Evolutionary conservation across 164 flowering plant genomes (phyloP).

Genomic region (Amborella trichopoda): DNA sequence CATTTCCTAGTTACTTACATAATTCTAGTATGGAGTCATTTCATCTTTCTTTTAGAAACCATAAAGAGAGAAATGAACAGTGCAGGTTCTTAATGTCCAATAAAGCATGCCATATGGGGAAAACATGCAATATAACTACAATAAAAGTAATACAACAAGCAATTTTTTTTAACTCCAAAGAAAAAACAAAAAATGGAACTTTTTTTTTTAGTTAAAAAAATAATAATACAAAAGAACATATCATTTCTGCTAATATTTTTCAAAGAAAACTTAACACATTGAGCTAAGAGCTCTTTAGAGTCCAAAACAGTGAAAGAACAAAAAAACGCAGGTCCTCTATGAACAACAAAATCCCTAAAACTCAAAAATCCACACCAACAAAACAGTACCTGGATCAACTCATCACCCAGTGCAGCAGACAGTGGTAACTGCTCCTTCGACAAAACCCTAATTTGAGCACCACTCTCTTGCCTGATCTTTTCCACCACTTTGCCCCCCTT

Average conservation of each 20-base stretch:
- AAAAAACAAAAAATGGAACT: neutral
- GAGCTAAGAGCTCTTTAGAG: neutral
- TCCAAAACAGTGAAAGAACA: neutral
- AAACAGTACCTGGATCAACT: conserved; percentile 41
- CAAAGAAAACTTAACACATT: neutral
- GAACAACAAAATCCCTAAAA: no score
- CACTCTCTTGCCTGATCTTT: conserved; percentile 50
- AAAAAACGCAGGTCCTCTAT: neutral
- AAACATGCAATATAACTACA: no score
- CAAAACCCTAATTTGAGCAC: conserved; percentile 42
- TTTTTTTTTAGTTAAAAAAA: neutral
- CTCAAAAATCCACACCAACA: neutral
- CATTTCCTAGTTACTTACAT: no score
- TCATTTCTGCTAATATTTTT: neutral
- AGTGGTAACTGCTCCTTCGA: conserved; percentile 29
- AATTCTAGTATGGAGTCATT: no score
- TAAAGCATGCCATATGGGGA: no score
- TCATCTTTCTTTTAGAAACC: no score
- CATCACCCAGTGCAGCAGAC: conserved; percentile 25
- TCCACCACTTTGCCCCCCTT: conserved; percentile 44
- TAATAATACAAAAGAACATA: neutral
- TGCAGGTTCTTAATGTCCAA: no score
- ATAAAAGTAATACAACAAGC: no score
- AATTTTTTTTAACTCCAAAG: no score
- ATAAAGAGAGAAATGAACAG: no score